Evolutionary conservation across 2,329 filamentous ascomycete genomes (phyloP).

Genomic region (Alternaria panax): DNA sequence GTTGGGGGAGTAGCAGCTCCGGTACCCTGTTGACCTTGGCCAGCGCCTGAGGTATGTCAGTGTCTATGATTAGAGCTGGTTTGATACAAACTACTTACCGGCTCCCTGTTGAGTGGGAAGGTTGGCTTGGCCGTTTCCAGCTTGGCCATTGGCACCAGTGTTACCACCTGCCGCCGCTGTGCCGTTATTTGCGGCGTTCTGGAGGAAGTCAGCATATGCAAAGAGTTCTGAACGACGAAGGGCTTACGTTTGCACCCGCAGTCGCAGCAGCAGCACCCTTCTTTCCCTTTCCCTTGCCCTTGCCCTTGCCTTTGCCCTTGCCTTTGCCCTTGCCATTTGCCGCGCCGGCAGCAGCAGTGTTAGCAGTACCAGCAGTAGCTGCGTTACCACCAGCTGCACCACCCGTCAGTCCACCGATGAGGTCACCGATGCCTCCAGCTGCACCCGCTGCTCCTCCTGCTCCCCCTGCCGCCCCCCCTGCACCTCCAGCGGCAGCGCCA

Average conservation of each 20-base stretch:
- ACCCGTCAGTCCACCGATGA: slow-evolving; percentile 3
- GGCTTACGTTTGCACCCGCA: slow-evolving; percentile 1
- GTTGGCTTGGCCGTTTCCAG: neutral
- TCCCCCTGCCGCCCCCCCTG: neutral
- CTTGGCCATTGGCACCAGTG: neutral
- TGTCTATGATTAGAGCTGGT: neutral
- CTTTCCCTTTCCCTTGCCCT: no score
- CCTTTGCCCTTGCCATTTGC: neutral
- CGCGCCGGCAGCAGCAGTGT: neutral
- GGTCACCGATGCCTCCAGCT: neutral
- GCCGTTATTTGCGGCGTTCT: slow-evolving; percentile 9
- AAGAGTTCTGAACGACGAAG: neutral
- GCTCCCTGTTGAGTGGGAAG: neutral
- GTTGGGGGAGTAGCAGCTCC: slow-evolving; percentile 1
- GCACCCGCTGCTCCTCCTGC: neutral
- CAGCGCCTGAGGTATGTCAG: neutral
- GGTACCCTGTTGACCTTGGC: neutral
- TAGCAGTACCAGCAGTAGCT: neutral
- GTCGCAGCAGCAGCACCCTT: neutral
- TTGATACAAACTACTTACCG: neutral
- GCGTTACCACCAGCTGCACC: slow-evolving; percentile 8
- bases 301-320: no score
- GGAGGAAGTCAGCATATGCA: neutral
- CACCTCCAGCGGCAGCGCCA: slow-evolving; percentile 1
- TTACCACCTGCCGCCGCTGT: slow-evolving; percentile 3